A percentile compares a stretch with the other conserved stretches of the same genome.
These are phyloP conservation scores for Fusarium secorum DNA, from an alignment of 2,329 filamentous ascomycete genomes.

Conservation along the genomic window DNA sequence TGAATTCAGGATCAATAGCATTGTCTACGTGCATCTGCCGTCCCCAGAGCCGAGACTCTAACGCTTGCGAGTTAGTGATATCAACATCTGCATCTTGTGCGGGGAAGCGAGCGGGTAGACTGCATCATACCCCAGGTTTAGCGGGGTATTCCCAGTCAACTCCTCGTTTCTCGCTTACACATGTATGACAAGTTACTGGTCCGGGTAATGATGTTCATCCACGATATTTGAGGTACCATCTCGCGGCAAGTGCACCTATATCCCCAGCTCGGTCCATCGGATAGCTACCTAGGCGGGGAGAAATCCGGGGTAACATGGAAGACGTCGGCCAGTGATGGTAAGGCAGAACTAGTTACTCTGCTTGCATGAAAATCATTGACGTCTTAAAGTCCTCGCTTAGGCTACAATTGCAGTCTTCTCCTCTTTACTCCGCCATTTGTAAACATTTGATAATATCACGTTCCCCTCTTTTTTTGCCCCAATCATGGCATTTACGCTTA, in stretches of 20 bases:
- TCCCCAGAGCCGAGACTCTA: background rate
- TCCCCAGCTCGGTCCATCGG: background rate
- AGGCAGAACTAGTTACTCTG: no score
- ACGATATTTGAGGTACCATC: background rate
- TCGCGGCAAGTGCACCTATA: background rate
- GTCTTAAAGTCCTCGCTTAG: background rate
- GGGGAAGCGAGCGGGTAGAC: background rate
- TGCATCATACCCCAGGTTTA: background rate
- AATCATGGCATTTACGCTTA: background rate
- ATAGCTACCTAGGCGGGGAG: rapidly evolving
- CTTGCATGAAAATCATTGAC: background rate
- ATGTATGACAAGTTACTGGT: background rate
- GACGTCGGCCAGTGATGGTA: rapidly evolving
- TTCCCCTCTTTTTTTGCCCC: background rate
- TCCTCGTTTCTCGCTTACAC: background rate
- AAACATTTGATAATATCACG: background rate
- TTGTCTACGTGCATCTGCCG: background rate
- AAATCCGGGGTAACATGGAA: background rate
- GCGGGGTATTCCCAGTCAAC: background rate
- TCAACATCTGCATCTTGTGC: background rate
- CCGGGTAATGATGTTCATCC: background rate
- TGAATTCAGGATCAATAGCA: background rate
- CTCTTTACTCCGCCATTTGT: background rate
- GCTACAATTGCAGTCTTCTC: background rate
- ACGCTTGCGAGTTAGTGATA: background rate